Evolutionary conservation across 352 stramenopile genomes (phyloP).

Genomic region (Phytophthora agathidicida): DNA sequence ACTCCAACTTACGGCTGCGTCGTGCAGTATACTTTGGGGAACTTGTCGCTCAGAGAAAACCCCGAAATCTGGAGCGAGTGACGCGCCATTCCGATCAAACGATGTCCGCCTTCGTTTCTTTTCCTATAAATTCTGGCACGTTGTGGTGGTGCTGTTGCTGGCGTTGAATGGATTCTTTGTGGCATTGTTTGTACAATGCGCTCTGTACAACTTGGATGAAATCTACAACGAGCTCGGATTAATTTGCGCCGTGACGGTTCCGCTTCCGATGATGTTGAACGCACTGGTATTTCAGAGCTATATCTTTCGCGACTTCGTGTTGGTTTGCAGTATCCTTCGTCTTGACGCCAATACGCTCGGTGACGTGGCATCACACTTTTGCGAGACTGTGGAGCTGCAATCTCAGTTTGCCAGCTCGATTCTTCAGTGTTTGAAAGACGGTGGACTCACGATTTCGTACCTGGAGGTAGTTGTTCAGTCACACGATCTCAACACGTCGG

Average conservation of each 20-base stretch:
- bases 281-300: conserved; percentile 52
- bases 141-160: conserved; percentile 52
- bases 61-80: conserved; percentile 13
- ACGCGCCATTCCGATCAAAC: not conserved
- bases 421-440: conserved; percentile 24
- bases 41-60: not conserved
- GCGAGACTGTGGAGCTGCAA: conserved; percentile 52
- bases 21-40: conserved; percentile 11
- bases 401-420: conserved; percentile 47
- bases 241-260: conserved; percentile 29
- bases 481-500: conserved; percentile 30
- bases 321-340: conserved; percentile 53
- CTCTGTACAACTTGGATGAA: conserved; percentile 48
- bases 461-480: conserved; percentile 32
- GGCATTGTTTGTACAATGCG: conserved; percentile 59
- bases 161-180: conserved; percentile 71
- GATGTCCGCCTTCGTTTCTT: conserved; percentile 42
- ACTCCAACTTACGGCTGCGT: not conserved
- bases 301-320: conserved; percentile 61
- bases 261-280: conserved; percentile 52
- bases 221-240: conserved; percentile 38
- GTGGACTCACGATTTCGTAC: conserved; percentile 23
- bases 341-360: conserved; percentile 52
- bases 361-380: conserved; percentile 61
- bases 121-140: conserved; percentile 61